Conservation (phyloP, 139 green algal species). For the Auxenochlorella protothecoides region DNA sequence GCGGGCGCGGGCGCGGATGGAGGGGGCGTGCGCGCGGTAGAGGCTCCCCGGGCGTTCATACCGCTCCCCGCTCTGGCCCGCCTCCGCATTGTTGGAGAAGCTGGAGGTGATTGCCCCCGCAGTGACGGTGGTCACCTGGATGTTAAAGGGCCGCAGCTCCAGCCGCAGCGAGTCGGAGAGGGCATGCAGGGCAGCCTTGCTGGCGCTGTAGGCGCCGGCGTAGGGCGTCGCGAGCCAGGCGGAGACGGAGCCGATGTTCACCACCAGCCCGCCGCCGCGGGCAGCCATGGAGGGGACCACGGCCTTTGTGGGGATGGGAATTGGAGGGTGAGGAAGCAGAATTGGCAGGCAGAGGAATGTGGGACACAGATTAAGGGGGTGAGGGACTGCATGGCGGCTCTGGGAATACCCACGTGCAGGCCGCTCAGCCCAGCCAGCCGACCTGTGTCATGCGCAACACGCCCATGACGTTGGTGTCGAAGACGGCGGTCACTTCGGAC, state of each 20-base stretch:
- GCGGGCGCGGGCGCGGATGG: neutral
- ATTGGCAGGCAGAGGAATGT: no score
- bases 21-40: neutral
- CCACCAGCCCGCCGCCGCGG: conserved; percentile 21
- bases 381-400: no score
- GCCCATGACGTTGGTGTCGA: conserved; percentile 35
- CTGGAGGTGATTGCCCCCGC: conserved; percentile 26
- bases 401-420: no score
- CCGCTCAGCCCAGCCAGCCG: neutral
- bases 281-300: conserved; percentile 28
- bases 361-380: no score
- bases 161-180: conserved; percentile 32
- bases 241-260: conserved; percentile 29
- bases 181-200: conserved; percentile 34
- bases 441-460: conserved; percentile 15
- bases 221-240: conserved; percentile 25
- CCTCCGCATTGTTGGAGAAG: conserved; percentile 4
- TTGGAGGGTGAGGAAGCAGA: no score
- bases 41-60: conserved; percentile 1
- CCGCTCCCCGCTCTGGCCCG: neutral
- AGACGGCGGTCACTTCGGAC: conserved; percentile 14
- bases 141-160: conserved; percentile 33
- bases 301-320: conserved; percentile 1
- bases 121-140: conserved; percentile 22
- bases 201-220: conserved; percentile 26